Evolutionary conservation across 495 filamentous ascomycete genomes (phyloP).

Genomic region (Extremus antarcticus): DNA sequence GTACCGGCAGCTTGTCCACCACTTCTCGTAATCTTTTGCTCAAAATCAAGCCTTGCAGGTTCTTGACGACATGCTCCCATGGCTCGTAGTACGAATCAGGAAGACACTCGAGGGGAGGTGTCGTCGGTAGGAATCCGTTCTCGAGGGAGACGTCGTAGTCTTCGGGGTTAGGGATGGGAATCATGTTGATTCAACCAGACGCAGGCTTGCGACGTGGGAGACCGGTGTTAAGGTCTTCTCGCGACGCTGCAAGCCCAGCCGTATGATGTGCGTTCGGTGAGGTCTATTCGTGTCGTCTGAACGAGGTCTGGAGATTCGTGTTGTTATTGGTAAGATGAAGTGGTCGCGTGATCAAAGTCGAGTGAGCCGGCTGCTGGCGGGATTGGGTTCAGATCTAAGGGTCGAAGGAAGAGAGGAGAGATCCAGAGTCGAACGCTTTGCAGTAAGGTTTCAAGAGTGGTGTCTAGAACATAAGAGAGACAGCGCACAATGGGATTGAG

Average conservation of each 20-base stretch:
- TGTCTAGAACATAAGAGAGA: too few species aligned
- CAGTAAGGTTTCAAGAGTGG: too few species aligned
- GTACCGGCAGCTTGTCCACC: conserved; percentile 66
- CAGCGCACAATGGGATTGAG: not conserved
- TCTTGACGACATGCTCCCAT: conserved; percentile 77
- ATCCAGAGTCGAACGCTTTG: too few species aligned
- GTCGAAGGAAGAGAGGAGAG: too few species aligned
- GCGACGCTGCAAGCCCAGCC: conserved; percentile 23
- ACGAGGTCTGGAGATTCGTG: not conserved
- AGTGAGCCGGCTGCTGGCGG: not conserved
- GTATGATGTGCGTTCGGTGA: not conserved
- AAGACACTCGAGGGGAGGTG: conserved; percentile 66
- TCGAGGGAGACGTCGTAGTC: conserved; percentile 83
- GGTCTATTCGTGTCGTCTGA: too few species aligned
- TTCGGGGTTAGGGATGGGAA: conserved; percentile 64
- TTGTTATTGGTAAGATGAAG: not conserved
- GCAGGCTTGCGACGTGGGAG: conserved; percentile 22
- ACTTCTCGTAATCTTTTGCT: conserved; percentile 67
- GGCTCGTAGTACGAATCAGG: conserved; percentile 83
- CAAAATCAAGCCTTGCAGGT: conserved; percentile 77
- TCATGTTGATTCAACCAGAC: conserved; percentile 45
- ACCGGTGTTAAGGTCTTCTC: conserved; percentile 6
- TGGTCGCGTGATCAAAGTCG: not conserved
- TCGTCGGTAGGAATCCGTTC: conserved; percentile 78
- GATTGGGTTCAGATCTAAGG: not conserved